A percentile compares a stretch with the other conserved stretches of the same genome.
Evolutionary conservation across 768 basidiomycete genomes (phyloP).

Genomic region (Cubamyces lactineus): DNA sequence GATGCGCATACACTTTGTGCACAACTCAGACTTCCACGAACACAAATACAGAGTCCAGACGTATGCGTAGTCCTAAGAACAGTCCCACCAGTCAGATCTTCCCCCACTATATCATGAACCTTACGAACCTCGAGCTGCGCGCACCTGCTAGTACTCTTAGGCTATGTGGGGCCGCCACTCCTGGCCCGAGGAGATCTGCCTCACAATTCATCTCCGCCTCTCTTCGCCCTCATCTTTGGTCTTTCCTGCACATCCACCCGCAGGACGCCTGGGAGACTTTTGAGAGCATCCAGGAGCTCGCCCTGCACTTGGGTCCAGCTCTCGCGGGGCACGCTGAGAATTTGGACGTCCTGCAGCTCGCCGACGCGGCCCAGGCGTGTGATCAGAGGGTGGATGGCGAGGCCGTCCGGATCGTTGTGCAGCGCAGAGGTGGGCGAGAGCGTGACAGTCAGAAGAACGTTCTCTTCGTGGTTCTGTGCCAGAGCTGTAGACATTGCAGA

Average conservation of each 20-base stretch:
- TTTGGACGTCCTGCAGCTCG: conserved; percentile 46
- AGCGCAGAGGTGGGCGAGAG: conserved; percentile 41
- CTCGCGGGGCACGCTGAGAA: conserved; percentile 46
- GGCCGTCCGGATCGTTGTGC: conserved; percentile 35
- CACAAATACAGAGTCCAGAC: too few relatives aligned
- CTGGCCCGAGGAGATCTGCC: neutral
- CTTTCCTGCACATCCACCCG: conserved; percentile 43
- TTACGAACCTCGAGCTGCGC: too few relatives aligned
- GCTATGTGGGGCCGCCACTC: too few relatives aligned
- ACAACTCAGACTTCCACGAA: too few relatives aligned
- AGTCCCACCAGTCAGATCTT: too few relatives aligned
- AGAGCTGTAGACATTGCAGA: conserved; percentile 32
- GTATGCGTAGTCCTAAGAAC: too few relatives aligned
- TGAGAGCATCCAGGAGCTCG: conserved; percentile 38
- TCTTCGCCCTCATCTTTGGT: conserved; percentile 40
- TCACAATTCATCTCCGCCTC: conserved; percentile 40
- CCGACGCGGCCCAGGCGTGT: conserved; percentile 47
- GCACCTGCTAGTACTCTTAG: too few relatives aligned
- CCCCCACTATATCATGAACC: too few relatives aligned
- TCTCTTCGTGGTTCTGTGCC: conserved; percentile 40
- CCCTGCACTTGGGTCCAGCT: conserved; percentile 40
- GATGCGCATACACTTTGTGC: too few relatives aligned
- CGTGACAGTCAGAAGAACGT: conserved; percentile 49
- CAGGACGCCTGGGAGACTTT: conserved; percentile 35
- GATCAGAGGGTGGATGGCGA: conserved; percentile 41